Conservation (phyloP, 108 stramenopile genomes). For the Cyclotella atomus region DNA sequence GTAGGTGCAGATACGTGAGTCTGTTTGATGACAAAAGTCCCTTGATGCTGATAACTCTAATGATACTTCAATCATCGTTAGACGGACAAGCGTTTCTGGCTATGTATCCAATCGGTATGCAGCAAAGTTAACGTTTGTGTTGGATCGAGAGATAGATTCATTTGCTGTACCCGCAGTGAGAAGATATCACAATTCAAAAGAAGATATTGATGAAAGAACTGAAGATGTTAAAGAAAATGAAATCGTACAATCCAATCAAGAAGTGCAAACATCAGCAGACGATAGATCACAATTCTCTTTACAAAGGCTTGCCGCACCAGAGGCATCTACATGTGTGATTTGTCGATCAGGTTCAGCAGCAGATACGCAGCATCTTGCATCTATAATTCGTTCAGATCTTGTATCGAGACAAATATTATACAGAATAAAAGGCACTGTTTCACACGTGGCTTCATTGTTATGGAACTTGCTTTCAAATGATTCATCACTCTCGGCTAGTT, state of each 20-base stretch:
- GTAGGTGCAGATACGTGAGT: slow-evolving; percentile 72
- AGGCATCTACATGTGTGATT: slow-evolving; percentile 69
- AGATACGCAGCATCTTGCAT: slow-evolving; percentile 78
- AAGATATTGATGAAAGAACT: neutral
- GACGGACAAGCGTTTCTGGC: slow-evolving; percentile 65
- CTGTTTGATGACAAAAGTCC: neutral
- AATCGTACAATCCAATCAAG: neutral
- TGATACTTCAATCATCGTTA: neutral
- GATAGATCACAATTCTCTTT: slow-evolving; percentile 3
- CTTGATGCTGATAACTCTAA: no score
- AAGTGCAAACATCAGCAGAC: neutral
- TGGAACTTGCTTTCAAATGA: slow-evolving; percentile 45
- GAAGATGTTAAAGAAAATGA: neutral
- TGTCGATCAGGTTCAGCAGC: slow-evolving; percentile 87
- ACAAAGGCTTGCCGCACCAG: slow-evolving; percentile 9
- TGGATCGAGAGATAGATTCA: slow-evolving; percentile 48
- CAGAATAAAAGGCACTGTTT: slow-evolving; percentile 48
- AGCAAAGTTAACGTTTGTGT: slow-evolving; percentile 66
- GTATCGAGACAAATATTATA: slow-evolving; percentile 48
- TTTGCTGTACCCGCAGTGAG: slow-evolving; percentile 11
- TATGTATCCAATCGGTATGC: slow-evolving; percentile 84
- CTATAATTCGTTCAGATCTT: slow-evolving; percentile 48
- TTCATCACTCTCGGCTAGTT: slow-evolving; percentile 55
- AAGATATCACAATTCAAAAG: neutral
- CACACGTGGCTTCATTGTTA: slow-evolving; percentile 72